phyloP scores from a whole-genome alignment of 306 rosid genomes.

The Dryas drummondii region DNA sequence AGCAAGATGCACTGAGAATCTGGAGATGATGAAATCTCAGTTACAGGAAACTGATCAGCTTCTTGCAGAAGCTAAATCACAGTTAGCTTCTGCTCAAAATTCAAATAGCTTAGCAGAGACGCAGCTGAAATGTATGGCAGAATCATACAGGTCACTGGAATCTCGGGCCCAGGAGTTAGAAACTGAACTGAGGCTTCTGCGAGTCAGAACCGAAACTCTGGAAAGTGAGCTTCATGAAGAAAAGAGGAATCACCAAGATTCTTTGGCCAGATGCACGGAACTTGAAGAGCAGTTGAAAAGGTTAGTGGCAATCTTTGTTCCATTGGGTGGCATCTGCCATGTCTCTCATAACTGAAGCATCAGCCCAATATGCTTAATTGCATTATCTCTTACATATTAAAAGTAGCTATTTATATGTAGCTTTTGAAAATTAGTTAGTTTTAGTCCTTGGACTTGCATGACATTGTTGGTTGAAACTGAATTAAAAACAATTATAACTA shows the following conservation, averaged over 20 bases:
- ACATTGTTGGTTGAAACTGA: slow-evolving; percentile 1
- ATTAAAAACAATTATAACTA: not conserved
- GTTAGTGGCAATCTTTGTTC: slow-evolving; percentile 38
- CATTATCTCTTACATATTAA: not conserved
- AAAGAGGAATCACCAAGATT: slow-evolving; percentile 64
- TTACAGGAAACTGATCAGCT: slow-evolving; percentile 84
- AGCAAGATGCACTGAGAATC: slow-evolving; percentile 60
- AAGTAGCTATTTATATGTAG: not conserved
- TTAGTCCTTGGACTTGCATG: slow-evolving; percentile 5
- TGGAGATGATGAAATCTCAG: slow-evolving; percentile 68
- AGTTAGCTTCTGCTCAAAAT: slow-evolving; percentile 67
- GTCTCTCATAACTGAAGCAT: not conserved
- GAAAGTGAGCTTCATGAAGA: slow-evolving; percentile 80
- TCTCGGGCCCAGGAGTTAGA: slow-evolving; percentile 68
- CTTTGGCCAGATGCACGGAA: slow-evolving; percentile 62
- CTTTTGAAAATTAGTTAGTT: not conserved
- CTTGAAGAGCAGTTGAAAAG: slow-evolving; percentile 78
- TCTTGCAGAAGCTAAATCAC: slow-evolving; percentile 76
- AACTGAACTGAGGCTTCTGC: slow-evolving; percentile 62
- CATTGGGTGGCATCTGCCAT: not conserved
- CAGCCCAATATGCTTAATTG: not conserved
- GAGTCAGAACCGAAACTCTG: slow-evolving; percentile 53
- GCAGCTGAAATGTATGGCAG: slow-evolving; percentile 97
- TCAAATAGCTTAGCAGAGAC: slow-evolving; percentile 92
- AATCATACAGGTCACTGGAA: slow-evolving; percentile 91